Evolutionary conservation across 495 filamentous ascomycete species (phyloP).

Genomic region (Beverwykella pulmonaria): DNA sequence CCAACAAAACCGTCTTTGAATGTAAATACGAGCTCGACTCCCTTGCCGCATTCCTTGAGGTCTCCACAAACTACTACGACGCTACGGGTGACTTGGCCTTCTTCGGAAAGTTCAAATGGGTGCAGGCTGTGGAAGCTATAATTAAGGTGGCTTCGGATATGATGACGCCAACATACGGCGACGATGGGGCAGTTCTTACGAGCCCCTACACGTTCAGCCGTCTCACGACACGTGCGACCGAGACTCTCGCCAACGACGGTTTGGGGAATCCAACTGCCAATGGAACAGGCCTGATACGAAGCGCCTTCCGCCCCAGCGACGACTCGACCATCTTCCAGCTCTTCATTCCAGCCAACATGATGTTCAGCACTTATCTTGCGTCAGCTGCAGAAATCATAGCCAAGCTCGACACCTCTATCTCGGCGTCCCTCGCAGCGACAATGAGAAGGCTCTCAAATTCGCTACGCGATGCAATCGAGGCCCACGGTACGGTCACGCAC

Average conservation of each 20-base stretch:
- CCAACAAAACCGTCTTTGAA: slow-evolving; percentile 58
- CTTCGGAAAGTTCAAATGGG: slow-evolving; percentile 64
- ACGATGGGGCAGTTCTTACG: slow-evolving; percentile 55
- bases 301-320: slow-evolving; percentile 66
- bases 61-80: slow-evolving; percentile 61
- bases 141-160: slow-evolving; percentile 62
- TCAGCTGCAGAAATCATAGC: slow-evolving; percentile 58
- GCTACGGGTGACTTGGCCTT: slow-evolving; percentile 58
- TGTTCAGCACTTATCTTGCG: slow-evolving; percentile 62
- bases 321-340: slow-evolving; percentile 63
- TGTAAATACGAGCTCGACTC: slow-evolving; percentile 74
- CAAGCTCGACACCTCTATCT: slow-evolving; percentile 47
- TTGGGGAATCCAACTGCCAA: slow-evolving; percentile 60
- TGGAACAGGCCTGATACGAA: slow-evolving; percentile 63
- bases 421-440: slow-evolving; percentile 49
- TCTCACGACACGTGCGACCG: slow-evolving; percentile 58
- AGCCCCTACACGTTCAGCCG: slow-evolving; percentile 63
- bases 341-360: slow-evolving; percentile 70
- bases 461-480: slow-evolving; percentile 56
- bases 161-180: slow-evolving; percentile 60
- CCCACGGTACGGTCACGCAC: slow-evolving; percentile 54
- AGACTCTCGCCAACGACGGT: slow-evolving; percentile 64
- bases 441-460: slow-evolving; percentile 57
- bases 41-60: slow-evolving; percentile 65
- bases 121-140: slow-evolving; percentile 57